These are phyloP conservation scores for Ramichloridium luteum DNA, from an alignment of 2,329 filamentous ascomycete species.

Conservation along the genomic window DNA sequence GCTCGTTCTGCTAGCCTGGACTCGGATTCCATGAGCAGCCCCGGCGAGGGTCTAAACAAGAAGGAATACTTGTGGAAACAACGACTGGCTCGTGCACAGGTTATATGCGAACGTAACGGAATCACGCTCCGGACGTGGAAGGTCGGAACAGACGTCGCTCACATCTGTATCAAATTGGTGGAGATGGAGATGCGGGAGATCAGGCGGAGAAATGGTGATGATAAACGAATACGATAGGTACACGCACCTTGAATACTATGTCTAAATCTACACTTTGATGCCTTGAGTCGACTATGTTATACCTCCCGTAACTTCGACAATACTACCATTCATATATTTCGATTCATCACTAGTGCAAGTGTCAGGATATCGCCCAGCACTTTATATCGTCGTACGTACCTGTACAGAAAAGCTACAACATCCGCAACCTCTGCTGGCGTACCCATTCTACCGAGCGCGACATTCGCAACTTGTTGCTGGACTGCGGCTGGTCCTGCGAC, in stretches of 20 bases:
- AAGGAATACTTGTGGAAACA: constrained; percentile 62
- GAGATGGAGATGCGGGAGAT: constrained; percentile 39
- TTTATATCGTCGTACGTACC: constrained; percentile 22
- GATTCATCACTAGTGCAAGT: constrained; percentile 26
- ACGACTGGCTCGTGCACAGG: constrained; percentile 53
- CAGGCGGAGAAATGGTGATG: constrained; percentile 11
- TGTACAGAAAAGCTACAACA: constrained; percentile 38
- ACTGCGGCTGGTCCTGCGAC: constrained; percentile 36
- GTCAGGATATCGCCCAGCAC: constrained; percentile 2
- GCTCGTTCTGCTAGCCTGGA: constrained; percentile 25
- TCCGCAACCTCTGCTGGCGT: constrained; percentile 38
- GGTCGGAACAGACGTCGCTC: constrained; percentile 55
- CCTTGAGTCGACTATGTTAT: constrained; percentile 8
- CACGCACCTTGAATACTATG: too few species aligned
- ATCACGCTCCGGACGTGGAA: constrained; percentile 64
- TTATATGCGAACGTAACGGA: constrained; percentile 49
- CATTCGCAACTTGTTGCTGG: constrained; percentile 27
- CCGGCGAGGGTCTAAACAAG: constrained; percentile 42
- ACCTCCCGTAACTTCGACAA: constrained; percentile 38
- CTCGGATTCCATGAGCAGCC: constrained; percentile 18
- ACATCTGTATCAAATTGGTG: constrained; percentile 54
- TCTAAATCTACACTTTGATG: background rate
- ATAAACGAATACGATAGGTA: constrained; percentile 1
- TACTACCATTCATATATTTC: constrained; percentile 36
- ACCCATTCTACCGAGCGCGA: constrained; percentile 33